These are phyloP conservation scores for Penstemon eatonii DNA, from an alignment of 257 asterid genomes.

Conservation along the genomic window DNA sequence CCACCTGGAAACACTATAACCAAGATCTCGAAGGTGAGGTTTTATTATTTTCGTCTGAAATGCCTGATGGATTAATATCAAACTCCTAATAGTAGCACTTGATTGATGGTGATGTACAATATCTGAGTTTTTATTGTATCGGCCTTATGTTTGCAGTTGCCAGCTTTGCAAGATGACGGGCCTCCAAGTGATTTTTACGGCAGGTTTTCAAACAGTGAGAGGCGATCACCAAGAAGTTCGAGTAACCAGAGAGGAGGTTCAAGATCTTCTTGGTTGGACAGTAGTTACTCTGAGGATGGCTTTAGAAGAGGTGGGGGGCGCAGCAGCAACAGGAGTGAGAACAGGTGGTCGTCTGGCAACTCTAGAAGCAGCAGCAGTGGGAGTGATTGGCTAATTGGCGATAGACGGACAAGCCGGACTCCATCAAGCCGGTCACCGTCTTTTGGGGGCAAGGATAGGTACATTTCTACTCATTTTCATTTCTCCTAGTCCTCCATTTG, in stretches of 20 bases:
- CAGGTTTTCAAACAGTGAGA: conserved; percentile 67
- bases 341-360: conserved; percentile 44
- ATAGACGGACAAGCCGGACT: conserved; percentile 38
- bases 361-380: conserved; percentile 52
- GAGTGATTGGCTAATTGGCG: conserved; percentile 78
- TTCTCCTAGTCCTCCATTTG: conserved; percentile 3
- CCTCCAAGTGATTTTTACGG: conserved; percentile 81
- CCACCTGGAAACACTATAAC: conserved; percentile 88
- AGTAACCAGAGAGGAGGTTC: conserved; percentile 55
- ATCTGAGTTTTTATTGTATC: neutral
- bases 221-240: conserved; percentile 57
- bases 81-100: neutral
- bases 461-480: conserved; percentile 12
- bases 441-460: conserved; percentile 62
- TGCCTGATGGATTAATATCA: neutral
- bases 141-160: conserved; percentile 56
- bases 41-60: conserved; percentile 3
- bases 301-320: conserved; percentile 41
- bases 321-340: conserved; percentile 34
- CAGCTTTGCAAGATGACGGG: conserved; percentile 91
- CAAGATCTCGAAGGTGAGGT: conserved; percentile 67
- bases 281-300: conserved; percentile 35
- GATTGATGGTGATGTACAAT: neutral
- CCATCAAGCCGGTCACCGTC: conserved; percentile 51
- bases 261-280: conserved; percentile 59